Evolutionary conservation across 495 filamentous ascomycete genomes (phyloP).

Genomic region (Hypoxylon fragiforme): DNA sequence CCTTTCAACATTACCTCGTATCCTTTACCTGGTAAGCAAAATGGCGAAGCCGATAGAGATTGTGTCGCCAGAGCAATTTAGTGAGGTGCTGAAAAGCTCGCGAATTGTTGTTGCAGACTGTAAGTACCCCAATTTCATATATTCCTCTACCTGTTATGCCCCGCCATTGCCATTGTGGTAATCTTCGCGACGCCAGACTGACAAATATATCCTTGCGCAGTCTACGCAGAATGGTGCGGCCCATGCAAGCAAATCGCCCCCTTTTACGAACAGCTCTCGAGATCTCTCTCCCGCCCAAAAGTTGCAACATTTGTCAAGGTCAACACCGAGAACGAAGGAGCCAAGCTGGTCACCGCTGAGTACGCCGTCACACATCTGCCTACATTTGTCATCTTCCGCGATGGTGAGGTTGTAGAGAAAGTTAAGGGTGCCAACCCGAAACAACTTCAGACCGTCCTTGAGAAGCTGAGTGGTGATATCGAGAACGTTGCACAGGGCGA

Average conservation of each 20-base stretch:
- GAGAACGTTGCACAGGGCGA: conserved; percentile 53
- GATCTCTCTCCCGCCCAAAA: conserved; percentile 69
- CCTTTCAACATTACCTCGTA: neutral
- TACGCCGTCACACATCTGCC: conserved; percentile 77
- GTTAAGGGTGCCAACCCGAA: conserved; percentile 73
- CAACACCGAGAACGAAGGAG: conserved; percentile 73
- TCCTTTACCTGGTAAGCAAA: conserved; percentile 15
- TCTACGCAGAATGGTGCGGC: conserved; percentile 85
- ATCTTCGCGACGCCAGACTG: conserved; percentile 23
- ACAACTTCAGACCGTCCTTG: conserved; percentile 68
- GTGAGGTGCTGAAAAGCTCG: conserved; percentile 64
- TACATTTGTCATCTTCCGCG: conserved; percentile 89
- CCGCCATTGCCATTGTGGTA: conserved; percentile 25
- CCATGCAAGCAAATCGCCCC: conserved; percentile 87
- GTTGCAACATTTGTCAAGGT: conserved; percentile 84
- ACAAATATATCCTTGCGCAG: conserved; percentile 50
- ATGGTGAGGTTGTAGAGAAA: conserved; percentile 63
- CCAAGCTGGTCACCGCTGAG: conserved; percentile 63
- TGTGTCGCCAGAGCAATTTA: conserved; percentile 71
- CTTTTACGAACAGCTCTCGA: conserved; percentile 76
- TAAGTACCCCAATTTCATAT: conserved; percentile 52
- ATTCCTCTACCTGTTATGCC: conserved; percentile 22
- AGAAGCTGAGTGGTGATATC: conserved; percentile 72
- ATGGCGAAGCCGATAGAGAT: conserved; percentile 74
- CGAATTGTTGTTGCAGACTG: conserved; percentile 83